These are phyloP conservation scores for Colletotrichum sp. DNA, from an alignment of 2,329 filamentous ascomycete genomes.

Conservation along the genomic window DNA sequence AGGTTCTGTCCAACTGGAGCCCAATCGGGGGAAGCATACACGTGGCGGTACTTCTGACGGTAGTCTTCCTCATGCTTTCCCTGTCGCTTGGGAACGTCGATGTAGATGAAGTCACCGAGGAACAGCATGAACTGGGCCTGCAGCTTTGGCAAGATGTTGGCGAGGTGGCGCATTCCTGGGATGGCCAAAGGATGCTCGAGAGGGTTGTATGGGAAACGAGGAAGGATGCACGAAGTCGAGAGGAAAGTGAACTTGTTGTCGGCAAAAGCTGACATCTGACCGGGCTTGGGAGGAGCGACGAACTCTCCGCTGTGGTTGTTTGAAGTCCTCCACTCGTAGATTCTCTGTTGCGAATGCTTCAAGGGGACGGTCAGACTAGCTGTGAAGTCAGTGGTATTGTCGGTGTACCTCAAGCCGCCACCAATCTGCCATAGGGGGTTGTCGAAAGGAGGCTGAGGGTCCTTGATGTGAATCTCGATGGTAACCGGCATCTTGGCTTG, in stretches of 20 bases:
- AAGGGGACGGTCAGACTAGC: slow-evolving; percentile 70
- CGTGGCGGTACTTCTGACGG: slow-evolving; percentile 87
- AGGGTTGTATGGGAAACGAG: slow-evolving; percentile 87
- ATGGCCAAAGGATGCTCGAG: slow-evolving; percentile 84
- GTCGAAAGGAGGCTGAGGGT: slow-evolving; percentile 56
- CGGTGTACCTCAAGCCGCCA: slow-evolving; percentile 69
- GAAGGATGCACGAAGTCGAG: slow-evolving; percentile 91
- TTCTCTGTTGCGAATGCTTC: slow-evolving; percentile 69
- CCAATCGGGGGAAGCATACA: slow-evolving; percentile 98
- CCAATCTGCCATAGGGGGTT: slow-evolving; percentile 69
- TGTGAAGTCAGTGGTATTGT: slow-evolving; percentile 84
- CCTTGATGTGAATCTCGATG: slow-evolving; percentile 67
- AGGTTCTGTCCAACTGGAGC: slow-evolving; percentile 73
- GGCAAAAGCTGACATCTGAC: slow-evolving; percentile 63
- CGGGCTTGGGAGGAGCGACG: slow-evolving; percentile 74
- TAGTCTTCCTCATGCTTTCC: slow-evolving; percentile 78
- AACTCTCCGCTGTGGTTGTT: slow-evolving; percentile 89
- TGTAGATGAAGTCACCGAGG: slow-evolving; percentile 87
- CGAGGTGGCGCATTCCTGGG: slow-evolving; percentile 79
- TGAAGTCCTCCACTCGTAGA: slow-evolving; percentile 84
- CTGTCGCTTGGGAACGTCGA: slow-evolving; percentile 84
- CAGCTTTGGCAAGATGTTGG: slow-evolving; percentile 73
- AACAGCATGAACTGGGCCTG: slow-evolving; percentile 82
- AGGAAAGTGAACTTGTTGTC: slow-evolving; percentile 85
- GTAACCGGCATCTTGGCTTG: slow-evolving; percentile 75